phyloP scores from a whole-genome alignment of 2,329 filamentous ascomycete genomes.

The Calonectria pseudoturangicola region DNA sequence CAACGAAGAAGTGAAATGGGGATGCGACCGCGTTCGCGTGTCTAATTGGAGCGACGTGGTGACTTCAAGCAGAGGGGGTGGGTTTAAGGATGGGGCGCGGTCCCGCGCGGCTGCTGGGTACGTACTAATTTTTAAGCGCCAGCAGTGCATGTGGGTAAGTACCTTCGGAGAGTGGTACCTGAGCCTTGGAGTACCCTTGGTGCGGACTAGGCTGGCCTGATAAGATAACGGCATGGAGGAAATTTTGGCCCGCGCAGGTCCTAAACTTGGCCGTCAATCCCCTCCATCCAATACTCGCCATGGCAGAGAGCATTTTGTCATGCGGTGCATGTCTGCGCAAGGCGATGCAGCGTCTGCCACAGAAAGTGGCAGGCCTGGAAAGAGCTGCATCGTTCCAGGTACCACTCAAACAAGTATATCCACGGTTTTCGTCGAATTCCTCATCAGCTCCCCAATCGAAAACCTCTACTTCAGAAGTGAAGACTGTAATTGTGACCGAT shows the following conservation, averaged over 20 bases:
- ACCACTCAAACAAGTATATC: slow-evolving; percentile 36
- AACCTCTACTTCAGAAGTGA: slow-evolving; percentile 23
- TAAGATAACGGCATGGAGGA: slow-evolving; percentile 52
- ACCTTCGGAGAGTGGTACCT: background rate
- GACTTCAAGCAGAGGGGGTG: slow-evolving; percentile 43
- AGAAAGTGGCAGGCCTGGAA: slow-evolving; percentile 33
- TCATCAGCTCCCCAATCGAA: background rate
- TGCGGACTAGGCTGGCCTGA: slow-evolving; percentile 30
- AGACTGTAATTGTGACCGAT: slow-evolving; percentile 42
- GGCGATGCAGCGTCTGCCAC: slow-evolving; percentile 47
- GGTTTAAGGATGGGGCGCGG: slow-evolving; percentile 28
- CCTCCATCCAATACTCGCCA: slow-evolving; percentile 32
- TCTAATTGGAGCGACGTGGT: slow-evolving; percentile 46
- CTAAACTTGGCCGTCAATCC: slow-evolving; percentile 1
- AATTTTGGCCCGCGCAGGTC: slow-evolving; percentile 33
- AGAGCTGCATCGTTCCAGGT: slow-evolving; percentile 36
- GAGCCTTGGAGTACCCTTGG: background rate
- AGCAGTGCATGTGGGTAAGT: background rate
- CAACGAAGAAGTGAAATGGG: slow-evolving; percentile 44
- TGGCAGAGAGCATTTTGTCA: slow-evolving; percentile 55
- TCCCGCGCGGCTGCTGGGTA: slow-evolving; percentile 38
- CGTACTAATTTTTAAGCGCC: slow-evolving; percentile 6
- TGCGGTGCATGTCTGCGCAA: slow-evolving; percentile 55
- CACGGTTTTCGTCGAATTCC: slow-evolving; percentile 43
- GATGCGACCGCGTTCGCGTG: slow-evolving; percentile 54